phyloP scores from a whole-genome alignment of 2,329 filamentous ascomycete genomes.

The Orbilia oligospora region DNA sequence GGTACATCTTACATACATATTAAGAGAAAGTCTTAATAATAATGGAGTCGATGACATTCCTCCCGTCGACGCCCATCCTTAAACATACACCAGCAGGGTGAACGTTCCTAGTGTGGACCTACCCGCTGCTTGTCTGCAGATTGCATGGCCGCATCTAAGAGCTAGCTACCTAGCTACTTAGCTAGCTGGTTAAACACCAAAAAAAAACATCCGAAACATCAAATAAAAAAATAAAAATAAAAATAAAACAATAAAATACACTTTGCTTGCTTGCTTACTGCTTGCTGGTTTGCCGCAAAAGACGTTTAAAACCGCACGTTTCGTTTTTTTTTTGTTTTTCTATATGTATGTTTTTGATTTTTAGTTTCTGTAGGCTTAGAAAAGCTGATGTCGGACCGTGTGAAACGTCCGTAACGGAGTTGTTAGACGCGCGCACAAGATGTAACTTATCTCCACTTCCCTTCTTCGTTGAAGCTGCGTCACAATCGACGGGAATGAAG shows the following conservation, averaged over 20 bases:
- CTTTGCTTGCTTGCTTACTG: not conserved
- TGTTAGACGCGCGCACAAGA: slow-evolving; percentile 59
- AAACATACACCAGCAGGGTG: slow-evolving; percentile 27
- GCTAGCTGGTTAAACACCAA: slow-evolving; percentile 6
- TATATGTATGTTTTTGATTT: not conserved
- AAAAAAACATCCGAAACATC: slow-evolving; percentile 11
- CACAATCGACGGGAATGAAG: slow-evolving; percentile 52
- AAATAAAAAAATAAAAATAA: slow-evolving; percentile 17
- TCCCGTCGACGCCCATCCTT: slow-evolving; percentile 50
- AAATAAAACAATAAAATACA: not conserved
- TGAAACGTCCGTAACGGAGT: slow-evolving; percentile 58
- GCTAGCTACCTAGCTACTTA: not conserved
- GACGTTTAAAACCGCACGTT: too few relatives aligned
- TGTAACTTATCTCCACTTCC: slow-evolving; percentile 56
- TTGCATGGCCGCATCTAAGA: slow-evolving; percentile 38
- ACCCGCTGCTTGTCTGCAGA: slow-evolving; percentile 57
- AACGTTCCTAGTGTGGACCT: slow-evolving; percentile 54
- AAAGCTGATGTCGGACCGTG: slow-evolving; percentile 31
- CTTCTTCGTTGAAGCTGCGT: slow-evolving; percentile 25
- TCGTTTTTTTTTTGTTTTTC: slow-evolving; percentile 6
- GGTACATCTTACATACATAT: slow-evolving; percentile 58
- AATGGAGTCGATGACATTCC: slow-evolving; percentile 60
- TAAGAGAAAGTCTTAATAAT: slow-evolving; percentile 50
- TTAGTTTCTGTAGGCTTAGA: slow-evolving; percentile 10
- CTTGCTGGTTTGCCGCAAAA: not conserved